Evolutionary conservation across 2,329 filamentous ascomycete species (phyloP).

Genomic region (Atkinsonella texensis): DNA sequence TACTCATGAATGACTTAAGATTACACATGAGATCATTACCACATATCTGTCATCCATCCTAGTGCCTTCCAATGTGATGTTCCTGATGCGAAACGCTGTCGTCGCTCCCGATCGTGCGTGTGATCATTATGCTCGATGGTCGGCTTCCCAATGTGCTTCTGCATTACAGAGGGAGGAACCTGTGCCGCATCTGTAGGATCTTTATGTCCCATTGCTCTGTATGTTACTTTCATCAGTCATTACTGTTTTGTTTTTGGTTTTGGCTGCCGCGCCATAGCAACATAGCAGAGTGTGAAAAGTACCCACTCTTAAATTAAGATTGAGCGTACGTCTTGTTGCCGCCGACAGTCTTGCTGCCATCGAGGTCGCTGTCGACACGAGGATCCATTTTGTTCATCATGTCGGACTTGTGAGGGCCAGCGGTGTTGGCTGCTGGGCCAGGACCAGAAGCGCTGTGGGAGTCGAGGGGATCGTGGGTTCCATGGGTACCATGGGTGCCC

Average conservation of each 20-base stretch:
- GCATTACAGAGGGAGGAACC: constrained; percentile 42
- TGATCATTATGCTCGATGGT: constrained; percentile 31
- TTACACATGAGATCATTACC: background rate
- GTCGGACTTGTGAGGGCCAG: constrained; percentile 37
- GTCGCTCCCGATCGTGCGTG: constrained; percentile 29
- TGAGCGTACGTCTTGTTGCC: constrained; percentile 35
- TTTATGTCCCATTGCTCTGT: constrained; percentile 11
- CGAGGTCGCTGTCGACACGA: constrained; percentile 42
- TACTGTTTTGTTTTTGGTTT: background rate
- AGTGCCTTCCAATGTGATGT: constrained; percentile 30
- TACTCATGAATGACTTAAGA: background rate
- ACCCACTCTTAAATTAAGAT: constrained; percentile 20
- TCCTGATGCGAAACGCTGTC: constrained; percentile 39
- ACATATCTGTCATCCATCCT: constrained; percentile 8
- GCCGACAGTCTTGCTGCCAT: constrained; percentile 41
- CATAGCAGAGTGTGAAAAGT: background rate
- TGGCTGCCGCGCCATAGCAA: no score
- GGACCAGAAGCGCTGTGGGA: constrained; percentile 10
- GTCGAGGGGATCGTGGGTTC: background rate
- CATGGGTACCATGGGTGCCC: constrained; percentile 10
- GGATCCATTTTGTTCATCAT: constrained; percentile 43
- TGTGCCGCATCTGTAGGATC: constrained; percentile 45
- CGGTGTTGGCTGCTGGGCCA: constrained; percentile 22
- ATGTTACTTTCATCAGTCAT: background rate
- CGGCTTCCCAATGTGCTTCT: constrained; percentile 33